Conservation (phyloP, 129 eudicot genomes). For the Centella asiatica region DNA sequence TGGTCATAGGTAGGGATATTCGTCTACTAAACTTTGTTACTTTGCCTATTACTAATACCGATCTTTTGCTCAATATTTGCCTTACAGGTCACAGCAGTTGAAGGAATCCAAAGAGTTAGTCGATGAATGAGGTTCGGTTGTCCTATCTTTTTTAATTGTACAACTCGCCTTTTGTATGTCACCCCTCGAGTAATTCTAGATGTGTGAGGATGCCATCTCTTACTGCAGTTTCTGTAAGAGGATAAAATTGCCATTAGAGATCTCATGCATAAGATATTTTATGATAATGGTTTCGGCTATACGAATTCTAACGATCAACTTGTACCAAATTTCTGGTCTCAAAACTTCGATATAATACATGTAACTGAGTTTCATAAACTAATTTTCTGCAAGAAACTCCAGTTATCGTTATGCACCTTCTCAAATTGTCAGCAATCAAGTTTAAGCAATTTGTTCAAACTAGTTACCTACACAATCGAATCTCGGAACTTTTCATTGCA, state of each 20-base stretch:
- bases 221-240: not conserved
- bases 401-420: too few species aligned
- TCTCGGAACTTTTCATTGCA: too few species aligned
- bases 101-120: constrained; percentile 20
- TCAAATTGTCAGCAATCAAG: too few species aligned
- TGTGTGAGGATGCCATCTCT: not conserved
- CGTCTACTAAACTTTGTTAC: not conserved
- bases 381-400: too few species aligned
- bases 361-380: too few species aligned
- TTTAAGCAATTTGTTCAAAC: too few species aligned
- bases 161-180: not conserved
- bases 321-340: too few species aligned
- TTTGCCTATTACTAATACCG: too few species aligned
- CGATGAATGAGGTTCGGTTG: constrained; percentile 21
- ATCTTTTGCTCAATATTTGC: not conserved
- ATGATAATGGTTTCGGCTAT: not conserved
- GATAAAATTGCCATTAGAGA: not conserved
- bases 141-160: constrained; percentile 4
- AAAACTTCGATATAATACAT: too few species aligned
- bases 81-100: constrained; percentile 34
- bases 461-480: too few species aligned
- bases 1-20: not conserved
- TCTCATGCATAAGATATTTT: not conserved
- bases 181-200: not conserved
- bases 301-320: too few species aligned